These are phyloP conservation scores for Coprinopsis marcescibilis DNA, from an alignment of 768 basidiomycete species.

Conservation along the genomic window DNA sequence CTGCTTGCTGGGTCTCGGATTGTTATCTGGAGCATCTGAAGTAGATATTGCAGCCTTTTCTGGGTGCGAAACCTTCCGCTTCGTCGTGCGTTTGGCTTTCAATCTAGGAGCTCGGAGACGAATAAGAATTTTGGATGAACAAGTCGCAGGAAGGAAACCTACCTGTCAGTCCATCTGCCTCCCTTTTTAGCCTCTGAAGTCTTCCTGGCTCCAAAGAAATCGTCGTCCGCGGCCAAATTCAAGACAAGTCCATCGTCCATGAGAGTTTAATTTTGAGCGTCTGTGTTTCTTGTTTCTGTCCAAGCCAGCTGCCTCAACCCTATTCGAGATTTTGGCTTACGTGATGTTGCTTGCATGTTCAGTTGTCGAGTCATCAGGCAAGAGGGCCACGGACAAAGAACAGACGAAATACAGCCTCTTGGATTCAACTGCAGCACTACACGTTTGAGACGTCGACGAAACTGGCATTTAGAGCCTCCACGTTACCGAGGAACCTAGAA, in stretches of 20 bases:
- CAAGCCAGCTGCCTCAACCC: background rate
- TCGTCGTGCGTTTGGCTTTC: slow-evolving; percentile 67
- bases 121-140: slow-evolving; percentile 8
- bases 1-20: slow-evolving; percentile 44
- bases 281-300: background rate
- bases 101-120: slow-evolving; percentile 38
- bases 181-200: slow-evolving; percentile 38
- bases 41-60: slow-evolving; percentile 16
- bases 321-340: slow-evolving; percentile 9
- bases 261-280: background rate
- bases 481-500: background rate
- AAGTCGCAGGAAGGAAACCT: slow-evolving; percentile 14
- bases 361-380: slow-evolving; percentile 20
- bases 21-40: slow-evolving; percentile 15
- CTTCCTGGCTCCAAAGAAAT: slow-evolving; percentile 23
- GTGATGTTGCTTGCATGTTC: background rate
- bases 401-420: background rate
- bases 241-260: slow-evolving; percentile 77
- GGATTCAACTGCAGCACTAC: background rate
- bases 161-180: slow-evolving; percentile 79
- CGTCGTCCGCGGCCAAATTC: slow-evolving; percentile 51
- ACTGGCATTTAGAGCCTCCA: background rate
- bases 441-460: slow-evolving; percentile 3
- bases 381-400: slow-evolving; percentile 2
- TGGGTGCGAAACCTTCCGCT: slow-evolving; percentile 47